Evolutionary conservation across 208 protist species (phyloP).

Genomic region (Leishmania guyanensis): DNA sequence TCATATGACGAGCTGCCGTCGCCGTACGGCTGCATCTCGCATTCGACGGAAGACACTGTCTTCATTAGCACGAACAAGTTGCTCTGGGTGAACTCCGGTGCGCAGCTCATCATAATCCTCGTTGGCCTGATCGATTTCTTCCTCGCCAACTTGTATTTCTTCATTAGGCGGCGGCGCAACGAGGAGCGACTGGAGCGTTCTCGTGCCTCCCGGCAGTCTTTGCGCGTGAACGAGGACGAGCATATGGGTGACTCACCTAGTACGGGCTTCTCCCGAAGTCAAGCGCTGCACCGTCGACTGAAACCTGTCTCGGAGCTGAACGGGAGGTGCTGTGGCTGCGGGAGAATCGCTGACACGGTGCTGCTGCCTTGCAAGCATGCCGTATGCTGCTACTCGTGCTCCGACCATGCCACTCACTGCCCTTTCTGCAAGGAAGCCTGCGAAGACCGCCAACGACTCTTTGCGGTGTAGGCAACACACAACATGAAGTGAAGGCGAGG

Average conservation of each 20-base stretch:
- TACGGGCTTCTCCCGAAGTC: conserved; percentile 20
- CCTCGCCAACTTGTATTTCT: conserved; percentile 37
- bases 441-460: conserved; percentile 36
- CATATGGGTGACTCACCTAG: conserved; percentile 4
- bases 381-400: conserved; percentile 52
- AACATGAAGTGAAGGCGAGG: neutral
- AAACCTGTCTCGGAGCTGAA: conserved; percentile 43
- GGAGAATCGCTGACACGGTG: conserved; percentile 42
- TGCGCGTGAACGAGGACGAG: conserved; percentile 35
- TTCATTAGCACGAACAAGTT: conserved; percentile 40
- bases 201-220: conserved; percentile 15
- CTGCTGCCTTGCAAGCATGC: conserved; percentile 57
- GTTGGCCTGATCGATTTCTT: conserved; percentile 37
- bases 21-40: conserved; percentile 31
- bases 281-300: conserved; percentile 15
- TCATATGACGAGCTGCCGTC: conserved; percentile 17
- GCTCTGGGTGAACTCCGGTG: conserved; percentile 32
- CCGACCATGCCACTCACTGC: conserved; percentile 40
- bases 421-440: conserved; percentile 48
- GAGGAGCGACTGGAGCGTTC: conserved; percentile 35
- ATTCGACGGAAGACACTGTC: conserved; percentile 21
- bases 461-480: conserved; percentile 25
- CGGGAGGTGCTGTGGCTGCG: conserved; percentile 55
- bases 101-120: conserved; percentile 36
- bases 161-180: conserved; percentile 25